Evolutionary conservation across 768 basidiomycete genomes (phyloP), one percentile per base, ranked within the genome.

Genomic region (Boletus fagicola): DNA sequence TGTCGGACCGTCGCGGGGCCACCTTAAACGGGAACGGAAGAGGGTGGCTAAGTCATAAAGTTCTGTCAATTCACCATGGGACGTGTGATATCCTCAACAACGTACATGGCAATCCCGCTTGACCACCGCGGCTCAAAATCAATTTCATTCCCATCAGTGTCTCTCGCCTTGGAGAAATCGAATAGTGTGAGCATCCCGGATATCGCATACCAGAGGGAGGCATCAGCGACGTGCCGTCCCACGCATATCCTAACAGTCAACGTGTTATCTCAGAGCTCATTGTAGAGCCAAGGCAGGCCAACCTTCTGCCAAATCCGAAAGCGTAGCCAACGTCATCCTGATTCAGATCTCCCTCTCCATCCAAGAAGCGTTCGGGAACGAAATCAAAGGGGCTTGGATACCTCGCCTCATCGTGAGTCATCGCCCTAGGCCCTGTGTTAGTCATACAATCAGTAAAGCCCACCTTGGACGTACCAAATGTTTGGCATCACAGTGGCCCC

Each of bases 311-410:
- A 56, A 66, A 70, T 35, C 70, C 68, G 49, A 72, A 72, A 9
- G 45, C 55, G 11, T 58, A 57, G 16, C 28, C 36, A 16, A 59
- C 30, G 3, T 66, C 64, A 40, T 74, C 69, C 12, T 51, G 45
- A 58, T 51, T 72, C 47, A 56, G 59, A 15, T 66, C 55, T 8
- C 66, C 67, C n/a, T 61, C 46, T 18, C 35, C 33, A 20, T 62
- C 52, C 16, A 72, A 56, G 54, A 71, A 71, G 2, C 74, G 72
- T 31, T 69, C 67, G 6, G 75, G 75, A 26, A 60, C 58, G 59
- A 75, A 75, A n/a, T 49, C 62, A 47, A 58, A 65, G 0, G 75
- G 73, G 33, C 65, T 54, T 3, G 71, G 71, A 53, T 75, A 77
- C 18, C 59, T 54, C 18, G 55, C 54, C n/a, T 65, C 64, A 57